Conservation (phyloP, 345 rosid species). For the Stellera chamaejasme region DNA sequence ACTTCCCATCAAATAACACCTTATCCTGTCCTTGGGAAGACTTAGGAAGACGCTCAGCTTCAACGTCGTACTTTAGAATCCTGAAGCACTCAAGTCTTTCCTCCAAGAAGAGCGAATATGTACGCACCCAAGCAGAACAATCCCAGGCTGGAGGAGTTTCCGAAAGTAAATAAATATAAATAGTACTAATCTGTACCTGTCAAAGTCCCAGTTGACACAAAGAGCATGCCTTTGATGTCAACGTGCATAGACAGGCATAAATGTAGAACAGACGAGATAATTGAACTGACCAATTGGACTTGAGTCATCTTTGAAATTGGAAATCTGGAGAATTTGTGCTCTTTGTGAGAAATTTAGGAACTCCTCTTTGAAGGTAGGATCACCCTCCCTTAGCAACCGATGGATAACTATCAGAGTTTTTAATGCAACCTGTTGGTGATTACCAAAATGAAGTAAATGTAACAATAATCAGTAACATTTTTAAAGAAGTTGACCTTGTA, state of each 20-base stretch:
- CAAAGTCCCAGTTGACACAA: neutral
- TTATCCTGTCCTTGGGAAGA: slow-evolving; percentile 78
- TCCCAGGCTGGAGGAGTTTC: slow-evolving; percentile 71
- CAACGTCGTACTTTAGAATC: slow-evolving; percentile 85
- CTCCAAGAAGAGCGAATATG: slow-evolving; percentile 90
- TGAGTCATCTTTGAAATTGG: slow-evolving; percentile 97
- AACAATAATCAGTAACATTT: no score
- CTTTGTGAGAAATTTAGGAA: slow-evolving; percentile 69
- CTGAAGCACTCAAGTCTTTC: slow-evolving; percentile 94
- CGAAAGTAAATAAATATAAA: neutral
- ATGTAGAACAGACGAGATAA: neutral
- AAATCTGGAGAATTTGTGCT: slow-evolving; percentile 82
- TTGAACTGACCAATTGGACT: slow-evolving; percentile 66
- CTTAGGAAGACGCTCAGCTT: slow-evolving; percentile 85
- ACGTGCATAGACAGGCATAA: neutral
- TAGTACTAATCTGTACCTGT: slow-evolving; percentile 3
- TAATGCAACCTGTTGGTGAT: slow-evolving; percentile 64
- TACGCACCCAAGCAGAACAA: slow-evolving; percentile 99
- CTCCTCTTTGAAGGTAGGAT: slow-evolving; percentile 92
- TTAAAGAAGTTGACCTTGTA: no score
- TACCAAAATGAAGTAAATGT: neutral
- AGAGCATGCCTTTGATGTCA: neutral
- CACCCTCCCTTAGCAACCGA: slow-evolving; percentile 84
- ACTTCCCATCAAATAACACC: slow-evolving; percentile 28
- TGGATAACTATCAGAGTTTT: slow-evolving; percentile 91